A percentile compares a stretch with the other conserved stretches of the same genome.
Conservation (phyloP, 2,329 filamentous ascomycete genomes). For the Fonsecaea pugnacius region DNA sequence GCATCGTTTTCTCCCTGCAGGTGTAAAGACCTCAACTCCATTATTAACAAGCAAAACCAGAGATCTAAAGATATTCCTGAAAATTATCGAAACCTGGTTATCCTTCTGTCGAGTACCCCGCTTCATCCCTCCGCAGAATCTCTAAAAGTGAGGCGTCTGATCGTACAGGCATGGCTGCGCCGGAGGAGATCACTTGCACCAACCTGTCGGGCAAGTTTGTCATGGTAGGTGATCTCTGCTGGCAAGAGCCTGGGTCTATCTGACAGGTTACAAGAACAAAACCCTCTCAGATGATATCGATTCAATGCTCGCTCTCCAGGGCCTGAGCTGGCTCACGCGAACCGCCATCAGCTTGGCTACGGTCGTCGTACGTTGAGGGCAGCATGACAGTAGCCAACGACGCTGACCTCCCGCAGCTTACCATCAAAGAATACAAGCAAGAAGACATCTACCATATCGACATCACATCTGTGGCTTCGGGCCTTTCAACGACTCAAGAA, state of each 20-base stretch:
- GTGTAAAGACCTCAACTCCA: background rate
- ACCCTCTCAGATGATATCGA: conserved; percentile 71
- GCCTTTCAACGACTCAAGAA: conserved; percentile 69
- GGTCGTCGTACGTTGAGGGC: conserved; percentile 46
- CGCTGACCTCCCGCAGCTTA: conserved; percentile 39
- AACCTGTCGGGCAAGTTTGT: conserved; percentile 72
- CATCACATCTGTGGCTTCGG: conserved; percentile 73
- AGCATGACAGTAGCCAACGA: conserved; percentile 58
- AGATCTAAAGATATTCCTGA: background rate
- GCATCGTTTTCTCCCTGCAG: background rate
- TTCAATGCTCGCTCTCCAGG: conserved; percentile 67
- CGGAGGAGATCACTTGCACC: conserved; percentile 66
- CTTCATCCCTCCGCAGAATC: background rate
- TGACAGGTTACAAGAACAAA: conserved; percentile 65
- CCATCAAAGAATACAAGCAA: conserved; percentile 50
- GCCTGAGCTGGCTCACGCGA: conserved; percentile 72
- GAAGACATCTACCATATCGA: conserved; percentile 65
- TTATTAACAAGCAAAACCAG: background rate
- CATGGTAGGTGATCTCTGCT: conserved; percentile 59
- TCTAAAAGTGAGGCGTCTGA: background rate
- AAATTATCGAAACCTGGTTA: background rate
- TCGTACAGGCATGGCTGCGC: conserved; percentile 68
- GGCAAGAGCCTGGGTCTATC: background rate
- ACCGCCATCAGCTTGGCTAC: conserved; percentile 72
- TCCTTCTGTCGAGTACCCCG: background rate